Base-by-base conservation (phyloP, 768 basidiomycete species). In the Steccherinum ochraceum region DNA sequence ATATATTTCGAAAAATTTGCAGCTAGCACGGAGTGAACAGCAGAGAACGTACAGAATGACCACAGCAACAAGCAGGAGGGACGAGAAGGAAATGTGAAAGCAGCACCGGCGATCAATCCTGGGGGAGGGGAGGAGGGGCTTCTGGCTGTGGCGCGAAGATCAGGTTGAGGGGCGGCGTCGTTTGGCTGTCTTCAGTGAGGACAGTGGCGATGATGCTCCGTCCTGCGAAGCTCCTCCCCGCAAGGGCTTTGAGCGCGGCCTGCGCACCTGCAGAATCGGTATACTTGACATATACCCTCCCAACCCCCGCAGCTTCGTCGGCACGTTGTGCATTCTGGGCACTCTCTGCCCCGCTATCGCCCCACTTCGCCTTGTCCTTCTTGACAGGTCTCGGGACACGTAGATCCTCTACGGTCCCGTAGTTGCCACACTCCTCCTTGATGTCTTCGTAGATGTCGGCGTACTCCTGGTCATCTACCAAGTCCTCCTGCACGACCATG, bases 401-500 rank as follows among this genome's bases (percentile, higher is more conserved):
- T 47, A 96, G 74, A 62, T 94, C 93, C 53, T 87, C 83, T 20
- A 97, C 87, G 3, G 64, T 61, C 10, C 93, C 94, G 61, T 84
- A 93, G 58, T 78, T 85, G 5, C 75, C 75, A 58, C 88, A 93
- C 69, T 97, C 93, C 50, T 92, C 86, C 63, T 86, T 90, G 65
- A 98, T 83, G 64, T 99, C 96, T 63, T 96, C 93, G 54, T 89
- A 83, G 52, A 99, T 80, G 60, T 99, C 96, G 20, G 83, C 82
- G 65, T 96, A 99, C 62, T 99, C 96, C 53, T 84, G 73, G 64
- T 98, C 95, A 60, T 92, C 84, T 16, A 78, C 67, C 44, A 99
- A 79, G 62, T 99, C 96, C 42, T 99, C 96, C 1, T 89, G 66
- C 0, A 89, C 89, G 56, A 99, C 93, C 96, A 99, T 99, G 78